Conservation (phyloP, 2,329 filamentous ascomycete genomes). For the Claviceps purpurea region DNA sequence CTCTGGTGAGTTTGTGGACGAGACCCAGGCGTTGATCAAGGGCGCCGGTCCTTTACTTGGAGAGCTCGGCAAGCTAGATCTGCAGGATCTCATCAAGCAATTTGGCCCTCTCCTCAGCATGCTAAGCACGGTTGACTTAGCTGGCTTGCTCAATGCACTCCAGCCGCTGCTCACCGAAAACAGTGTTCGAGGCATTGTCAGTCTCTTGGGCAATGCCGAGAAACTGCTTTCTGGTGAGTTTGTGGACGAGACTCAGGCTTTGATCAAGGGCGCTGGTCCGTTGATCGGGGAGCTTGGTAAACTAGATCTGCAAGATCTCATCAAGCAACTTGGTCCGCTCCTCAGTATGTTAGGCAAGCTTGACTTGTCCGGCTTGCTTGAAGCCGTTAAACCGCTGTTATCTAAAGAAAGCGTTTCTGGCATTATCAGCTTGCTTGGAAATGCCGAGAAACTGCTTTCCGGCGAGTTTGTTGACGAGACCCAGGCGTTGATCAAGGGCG, state of each 20-base stretch:
- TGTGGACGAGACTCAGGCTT: constrained; percentile 15
- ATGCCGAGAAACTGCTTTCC: constrained; percentile 16
- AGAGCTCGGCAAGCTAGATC: background rate
- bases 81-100: background rate
- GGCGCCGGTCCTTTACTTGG: background rate
- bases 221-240: constrained; percentile 15
- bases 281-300: constrained; percentile 6
- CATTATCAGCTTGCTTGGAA: constrained; percentile 18
- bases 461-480: constrained; percentile 16
- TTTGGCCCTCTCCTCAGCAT: background rate
- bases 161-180: constrained; percentile 15
- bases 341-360: constrained; percentile 4
- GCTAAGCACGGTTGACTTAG: constrained; percentile 17
- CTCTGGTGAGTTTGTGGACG: background rate
- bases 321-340: constrained; percentile 16
- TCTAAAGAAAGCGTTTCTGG: constrained; percentile 12
- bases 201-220: constrained; percentile 18
- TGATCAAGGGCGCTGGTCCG: constrained; percentile 4
- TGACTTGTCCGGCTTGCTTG: constrained; percentile 9
- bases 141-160: constrained; percentile 15
- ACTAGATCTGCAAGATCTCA: constrained; percentile 13
- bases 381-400: constrained; percentile 16
- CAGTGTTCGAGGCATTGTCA: constrained; percentile 18
- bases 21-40: background rate
- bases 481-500: constrained; percentile 9